A percentile compares a stretch with the other conserved stretches of the same genome.
Evolutionary conservation across 169 alveolate genomes (phyloP).

Genomic region (Eimeria acervulina): DNA sequence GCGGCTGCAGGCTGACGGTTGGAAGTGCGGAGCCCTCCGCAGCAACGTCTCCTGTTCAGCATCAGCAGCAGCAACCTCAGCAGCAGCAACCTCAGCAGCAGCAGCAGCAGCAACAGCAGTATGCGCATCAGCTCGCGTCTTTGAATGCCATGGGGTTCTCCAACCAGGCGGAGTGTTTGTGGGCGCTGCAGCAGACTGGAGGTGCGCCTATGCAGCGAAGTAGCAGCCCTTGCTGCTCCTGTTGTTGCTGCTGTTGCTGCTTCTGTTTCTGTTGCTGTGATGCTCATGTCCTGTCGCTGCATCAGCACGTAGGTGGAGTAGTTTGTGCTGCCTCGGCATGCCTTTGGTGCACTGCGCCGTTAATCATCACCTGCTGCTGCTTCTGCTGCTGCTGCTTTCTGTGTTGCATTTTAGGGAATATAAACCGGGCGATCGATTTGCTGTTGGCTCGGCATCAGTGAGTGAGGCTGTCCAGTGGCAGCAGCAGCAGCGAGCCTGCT

Average conservation of each 20-base stretch:
- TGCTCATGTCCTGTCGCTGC: not conserved
- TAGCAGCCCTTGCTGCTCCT: not conserved
- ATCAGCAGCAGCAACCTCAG: not conserved
- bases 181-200: constrained; percentile 63
- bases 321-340: not conserved
- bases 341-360: not conserved
- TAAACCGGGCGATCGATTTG: constrained; percentile 57
- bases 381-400: not conserved
- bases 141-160: constrained; percentile 53
- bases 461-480: not conserved
- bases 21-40: not conserved
- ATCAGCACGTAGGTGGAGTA: not conserved
- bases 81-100: constrained; percentile 18
- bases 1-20: constrained; percentile 29
- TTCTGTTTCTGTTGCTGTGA: not conserved
- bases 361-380: not conserved
- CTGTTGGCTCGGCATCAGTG: constrained; percentile 67
- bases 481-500: constrained; percentile 20
- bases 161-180: constrained; percentile 21
- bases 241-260: constrained; percentile 13
- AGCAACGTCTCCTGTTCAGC: not conserved
- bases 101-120: constrained; percentile 56
- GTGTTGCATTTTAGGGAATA: constrained; percentile 10
- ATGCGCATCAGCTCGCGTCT: constrained; percentile 45
- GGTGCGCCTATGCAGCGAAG: not conserved